Conservation (phyloP, 2,329 filamentous ascomycete species). For the Fusarium newnesense region DNA sequence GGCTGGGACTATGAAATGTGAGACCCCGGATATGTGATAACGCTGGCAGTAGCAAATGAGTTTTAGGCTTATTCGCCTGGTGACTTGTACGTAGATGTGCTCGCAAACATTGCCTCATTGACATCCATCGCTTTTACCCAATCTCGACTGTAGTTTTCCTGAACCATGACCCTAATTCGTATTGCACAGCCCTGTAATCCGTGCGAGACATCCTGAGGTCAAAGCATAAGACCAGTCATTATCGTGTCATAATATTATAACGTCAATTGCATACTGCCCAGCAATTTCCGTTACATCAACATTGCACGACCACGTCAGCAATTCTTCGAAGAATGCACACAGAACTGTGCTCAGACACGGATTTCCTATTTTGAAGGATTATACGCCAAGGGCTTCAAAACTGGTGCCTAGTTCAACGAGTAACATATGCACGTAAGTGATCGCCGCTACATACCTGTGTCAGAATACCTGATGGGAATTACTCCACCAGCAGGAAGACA, state of each 20-base stretch:
- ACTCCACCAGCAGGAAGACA: conserved; percentile 19
- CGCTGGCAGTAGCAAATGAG: not conserved
- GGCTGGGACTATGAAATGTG: not conserved
- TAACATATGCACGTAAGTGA: conserved; percentile 4
- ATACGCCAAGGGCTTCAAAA: not conserved
- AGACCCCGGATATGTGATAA: not conserved
- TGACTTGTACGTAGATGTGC: not conserved
- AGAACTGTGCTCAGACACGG: not conserved
- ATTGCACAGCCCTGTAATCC: not conserved
- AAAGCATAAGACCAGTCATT: conserved; percentile 6
- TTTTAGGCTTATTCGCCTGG: not conserved
- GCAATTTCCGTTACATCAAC: not conserved
- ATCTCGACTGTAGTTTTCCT: not conserved
- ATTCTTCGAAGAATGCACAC: not conserved
- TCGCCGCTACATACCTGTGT: not conserved
- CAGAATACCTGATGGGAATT: not conserved
- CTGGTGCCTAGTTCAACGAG: not conserved
- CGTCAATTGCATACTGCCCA: not conserved
- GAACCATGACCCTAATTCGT: not conserved
- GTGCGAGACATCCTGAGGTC: not conserved
- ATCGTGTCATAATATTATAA: conserved; percentile 1
- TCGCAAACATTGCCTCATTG: not conserved
- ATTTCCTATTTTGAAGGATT: not conserved
- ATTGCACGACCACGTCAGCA: not conserved
- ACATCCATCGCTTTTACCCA: not conserved